Conservation (phyloP, 2,329 filamentous ascomycete genomes). For the Cordyceps militaris region DNA sequence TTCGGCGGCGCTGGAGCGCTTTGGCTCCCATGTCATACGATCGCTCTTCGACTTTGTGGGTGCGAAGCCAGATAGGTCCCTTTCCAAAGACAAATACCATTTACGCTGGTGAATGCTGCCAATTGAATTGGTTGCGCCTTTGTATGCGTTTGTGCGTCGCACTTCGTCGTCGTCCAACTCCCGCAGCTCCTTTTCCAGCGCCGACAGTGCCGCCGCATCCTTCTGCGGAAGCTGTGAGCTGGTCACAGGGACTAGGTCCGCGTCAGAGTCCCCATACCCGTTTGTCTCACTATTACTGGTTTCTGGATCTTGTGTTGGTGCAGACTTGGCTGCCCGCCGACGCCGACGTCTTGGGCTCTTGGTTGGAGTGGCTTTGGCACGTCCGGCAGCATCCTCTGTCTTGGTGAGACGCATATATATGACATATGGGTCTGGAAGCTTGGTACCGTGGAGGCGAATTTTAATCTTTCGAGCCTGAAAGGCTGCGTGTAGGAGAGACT, state of each 20-base stretch:
- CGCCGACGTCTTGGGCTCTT: constrained; percentile 3
- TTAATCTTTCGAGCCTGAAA: constrained; percentile 51
- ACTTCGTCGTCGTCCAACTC: constrained; percentile 47
- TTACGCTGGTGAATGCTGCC: constrained; percentile 59
- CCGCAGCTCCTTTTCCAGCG: constrained; percentile 33
- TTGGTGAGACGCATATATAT: constrained; percentile 47
- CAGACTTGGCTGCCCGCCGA: background rate
- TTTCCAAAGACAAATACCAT: constrained; percentile 61
- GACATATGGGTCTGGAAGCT: constrained; percentile 46
- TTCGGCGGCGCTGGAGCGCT: background rate
- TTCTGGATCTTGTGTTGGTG: constrained; percentile 16
- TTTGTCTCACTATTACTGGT: constrained; percentile 20
- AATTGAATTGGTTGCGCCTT: constrained; percentile 57
- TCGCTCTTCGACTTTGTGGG: constrained; percentile 23
- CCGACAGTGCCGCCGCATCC: constrained; percentile 20
- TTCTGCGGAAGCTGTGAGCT: background rate
- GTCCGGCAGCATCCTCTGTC: constrained; percentile 32
- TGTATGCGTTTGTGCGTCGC: constrained; percentile 56
- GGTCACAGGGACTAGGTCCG: constrained; percentile 17
- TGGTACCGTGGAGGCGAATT: constrained; percentile 45
- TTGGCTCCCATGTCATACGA: constrained; percentile 13
- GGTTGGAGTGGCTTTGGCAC: constrained; percentile 16
- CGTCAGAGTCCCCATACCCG: constrained; percentile 11
- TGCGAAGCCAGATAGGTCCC: constrained; percentile 50
- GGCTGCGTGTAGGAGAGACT: constrained; percentile 42